Evolutionary conservation across 257 asterid genomes (phyloP), one percentile per base, ranked within the genome.

Genomic region (Jaltomata sinuosa): DNA sequence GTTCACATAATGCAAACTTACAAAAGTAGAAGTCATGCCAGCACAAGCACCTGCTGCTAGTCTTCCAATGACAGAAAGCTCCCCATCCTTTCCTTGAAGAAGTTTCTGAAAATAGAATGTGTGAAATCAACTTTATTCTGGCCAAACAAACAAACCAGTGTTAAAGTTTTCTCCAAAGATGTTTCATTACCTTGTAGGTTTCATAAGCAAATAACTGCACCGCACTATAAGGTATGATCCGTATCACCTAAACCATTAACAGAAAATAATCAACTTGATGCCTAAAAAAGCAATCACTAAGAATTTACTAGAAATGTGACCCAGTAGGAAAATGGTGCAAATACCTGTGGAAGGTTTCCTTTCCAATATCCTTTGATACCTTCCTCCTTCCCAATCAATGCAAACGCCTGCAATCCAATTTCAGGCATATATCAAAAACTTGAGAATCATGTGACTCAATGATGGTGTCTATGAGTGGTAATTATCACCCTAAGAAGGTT

Each of bases 11-110:
- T 45, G 40, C 19, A 25, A 87, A 96, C 99, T 97, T 94, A 97
- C 99, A 34, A 97, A 97, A 88, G 99, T 97, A 69, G 99, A 97
- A 80, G 98, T 97, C 99, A 95, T 94, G 93, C 99, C 99, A 89
- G 99, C 98, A 91, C 99, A 97, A 91, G 98, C 99, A 87, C 98
- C 98, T 86, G 98, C 99, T 62, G 98, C 97, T 85, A 97, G 85
- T 90, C 99, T 94, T 92, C 98, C 97, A 82, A 95, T 80, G 79
- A 95, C 95, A 59, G 98, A 90, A 79, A 95, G 98, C 82, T 93
- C 90, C 64, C 94, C 98, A 88, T 93, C 95, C 85, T 91, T 89
- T 82, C 94, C 93, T 40, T 86, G 89, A 84, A 94, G 91, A 83
- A 97, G 93, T 87, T 91, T 93, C 99, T 95, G 84, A 81, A 54